Conservation (phyloP, 148 eudicot genomes). For the Diospyros kaki region DNA sequence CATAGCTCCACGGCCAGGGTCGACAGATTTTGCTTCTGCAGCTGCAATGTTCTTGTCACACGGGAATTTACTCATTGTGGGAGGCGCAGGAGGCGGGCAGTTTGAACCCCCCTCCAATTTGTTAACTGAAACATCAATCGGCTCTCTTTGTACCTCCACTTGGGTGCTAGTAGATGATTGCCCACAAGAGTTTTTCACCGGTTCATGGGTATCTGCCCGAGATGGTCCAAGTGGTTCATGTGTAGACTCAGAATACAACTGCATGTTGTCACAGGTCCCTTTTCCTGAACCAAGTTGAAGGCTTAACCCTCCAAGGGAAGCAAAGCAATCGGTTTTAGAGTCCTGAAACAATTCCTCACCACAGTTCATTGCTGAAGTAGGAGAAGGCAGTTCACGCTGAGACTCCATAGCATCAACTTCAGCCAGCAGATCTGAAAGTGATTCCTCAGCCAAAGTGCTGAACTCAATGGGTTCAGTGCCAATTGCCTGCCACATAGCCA, state of each 20-base stretch:
- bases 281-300: constrained; percentile 47
- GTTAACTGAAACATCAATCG: constrained; percentile 15
- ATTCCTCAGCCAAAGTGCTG: constrained; percentile 81
- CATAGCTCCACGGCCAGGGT: constrained; percentile 18
- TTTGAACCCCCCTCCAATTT: constrained; percentile 25
- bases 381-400: constrained; percentile 57
- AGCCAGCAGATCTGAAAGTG: constrained; percentile 85
- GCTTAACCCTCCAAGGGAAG: constrained; percentile 58
- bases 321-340: constrained; percentile 60
- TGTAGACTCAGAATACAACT: constrained; percentile 35
- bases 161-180: constrained; percentile 34
- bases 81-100: constrained; percentile 17
- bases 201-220: constrained; percentile 27
- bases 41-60: constrained; percentile 6
- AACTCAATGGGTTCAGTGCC: constrained; percentile 69
- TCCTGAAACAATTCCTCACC: constrained; percentile 56
- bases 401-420: constrained; percentile 99
- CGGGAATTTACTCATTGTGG: constrained; percentile 16
- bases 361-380: constrained; percentile 56
- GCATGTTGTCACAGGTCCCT: constrained; percentile 46
- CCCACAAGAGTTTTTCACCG: constrained; percentile 28
- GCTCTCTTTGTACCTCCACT: constrained; percentile 31
- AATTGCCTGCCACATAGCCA: constrained; percentile 40
- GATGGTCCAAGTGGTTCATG: constrained; percentile 22
- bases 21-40: constrained; percentile 16